phyloP scores from a whole-genome alignment of 202 grass and related monocot genomes.

The Hordeum pubiflorum region DNA sequence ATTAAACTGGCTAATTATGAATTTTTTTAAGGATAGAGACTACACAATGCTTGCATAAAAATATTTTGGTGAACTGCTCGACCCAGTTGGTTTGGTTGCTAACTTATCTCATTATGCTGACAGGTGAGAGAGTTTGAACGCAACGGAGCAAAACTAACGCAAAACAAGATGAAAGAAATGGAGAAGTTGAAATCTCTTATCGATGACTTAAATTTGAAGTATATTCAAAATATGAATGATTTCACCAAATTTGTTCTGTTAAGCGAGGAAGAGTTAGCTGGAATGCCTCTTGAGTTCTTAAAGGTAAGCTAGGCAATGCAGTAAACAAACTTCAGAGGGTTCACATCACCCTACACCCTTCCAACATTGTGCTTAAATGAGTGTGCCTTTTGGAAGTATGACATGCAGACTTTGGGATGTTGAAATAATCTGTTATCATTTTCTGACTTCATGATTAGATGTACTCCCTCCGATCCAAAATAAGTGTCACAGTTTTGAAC shows the following conservation, averaged over 20 bases:
- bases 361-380: constrained; percentile 9
- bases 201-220: constrained; percentile 68
- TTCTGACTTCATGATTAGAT: constrained; percentile 28
- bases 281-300: constrained; percentile 81
- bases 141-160: constrained; percentile 60
- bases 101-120: constrained; percentile 48
- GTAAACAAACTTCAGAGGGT: neutral
- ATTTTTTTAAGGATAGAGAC: neutral
- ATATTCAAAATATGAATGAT: constrained; percentile 62
- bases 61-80: neutral
- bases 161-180: constrained; percentile 74
- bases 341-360: neutral
- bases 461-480: no score
- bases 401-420: neutral
- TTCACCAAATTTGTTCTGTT: constrained; percentile 63
- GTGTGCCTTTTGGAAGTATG: neutral
- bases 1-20: neutral
- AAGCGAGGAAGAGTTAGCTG: constrained; percentile 63
- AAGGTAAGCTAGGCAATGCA: constrained; percentile 44
- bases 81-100: neutral
- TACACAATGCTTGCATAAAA: neutral
- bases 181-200: constrained; percentile 71
- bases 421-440: constrained; percentile 12
- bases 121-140: constrained; percentile 95
- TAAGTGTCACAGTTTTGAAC: no score